phyloP scores from a whole-genome alignment of 805 yeast species.

The Ogataea methanolica region DNA sequence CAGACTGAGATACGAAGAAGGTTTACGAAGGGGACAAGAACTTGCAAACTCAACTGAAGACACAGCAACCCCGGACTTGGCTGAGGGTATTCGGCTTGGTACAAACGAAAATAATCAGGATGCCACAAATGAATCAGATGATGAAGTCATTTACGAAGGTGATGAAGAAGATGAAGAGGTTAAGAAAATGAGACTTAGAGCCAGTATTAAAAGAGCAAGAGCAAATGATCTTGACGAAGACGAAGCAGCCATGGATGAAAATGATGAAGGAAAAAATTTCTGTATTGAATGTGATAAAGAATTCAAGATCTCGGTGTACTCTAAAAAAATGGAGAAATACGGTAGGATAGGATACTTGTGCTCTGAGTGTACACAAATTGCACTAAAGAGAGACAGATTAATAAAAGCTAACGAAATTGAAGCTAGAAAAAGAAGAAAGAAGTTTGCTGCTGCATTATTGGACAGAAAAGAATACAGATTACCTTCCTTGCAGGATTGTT shows the following conservation, averaged over 20 bases:
- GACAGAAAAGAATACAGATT: slow-evolving; percentile 60
- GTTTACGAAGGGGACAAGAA: slow-evolving; percentile 31
- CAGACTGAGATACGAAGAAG: slow-evolving; percentile 37
- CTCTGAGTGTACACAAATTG: slow-evolving; percentile 49
- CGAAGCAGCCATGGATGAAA: slow-evolving; percentile 28
- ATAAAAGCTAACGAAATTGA: slow-evolving; percentile 50
- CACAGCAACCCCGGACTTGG: slow-evolving; percentile 6
- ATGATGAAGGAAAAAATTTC: slow-evolving; percentile 43
- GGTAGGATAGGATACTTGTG: slow-evolving; percentile 63
- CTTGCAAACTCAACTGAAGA: slow-evolving; percentile 23
- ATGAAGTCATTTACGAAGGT: slow-evolving; percentile 34
- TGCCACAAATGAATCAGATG: slow-evolving; percentile 22
- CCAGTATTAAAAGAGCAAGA: slow-evolving; percentile 33
- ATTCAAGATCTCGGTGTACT: slow-evolving; percentile 63
- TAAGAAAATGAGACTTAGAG: slow-evolving; percentile 14
- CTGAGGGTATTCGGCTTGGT: slow-evolving; percentile 4
- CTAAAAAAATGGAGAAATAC: slow-evolving; percentile 43
- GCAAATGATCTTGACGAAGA: slow-evolving; percentile 32
- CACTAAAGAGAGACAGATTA: slow-evolving; percentile 38
- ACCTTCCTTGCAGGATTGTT: slow-evolving; percentile 76
- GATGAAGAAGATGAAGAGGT: slow-evolving; percentile 21
- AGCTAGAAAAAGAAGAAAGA: slow-evolving; percentile 71
- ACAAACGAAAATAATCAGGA: slow-evolving; percentile 16
- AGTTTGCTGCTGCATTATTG: slow-evolving; percentile 77
- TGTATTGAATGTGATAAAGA: slow-evolving; percentile 61